A percentile compares a stretch with the other conserved stretches of the same genome.
Conservation (phyloP, 140 eudicot genomes). For the Stevia rebaudiana region DNA sequence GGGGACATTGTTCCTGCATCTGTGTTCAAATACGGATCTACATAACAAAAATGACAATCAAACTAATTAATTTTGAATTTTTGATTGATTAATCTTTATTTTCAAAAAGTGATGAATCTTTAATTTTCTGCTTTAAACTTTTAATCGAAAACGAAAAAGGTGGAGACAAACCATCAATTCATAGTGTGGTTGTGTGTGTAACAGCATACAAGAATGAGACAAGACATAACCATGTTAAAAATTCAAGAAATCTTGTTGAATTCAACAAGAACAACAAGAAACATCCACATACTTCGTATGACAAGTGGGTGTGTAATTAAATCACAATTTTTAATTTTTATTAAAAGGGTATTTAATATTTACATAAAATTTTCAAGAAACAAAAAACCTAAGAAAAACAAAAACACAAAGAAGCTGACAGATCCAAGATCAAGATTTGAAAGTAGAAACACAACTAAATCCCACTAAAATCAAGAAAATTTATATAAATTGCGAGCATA, state of each 20-base stretch:
- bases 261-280: slow-evolving; percentile 27
- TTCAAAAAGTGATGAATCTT: slow-evolving; percentile 7
- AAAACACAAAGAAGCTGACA: not conserved
- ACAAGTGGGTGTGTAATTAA: slow-evolving; percentile 6
- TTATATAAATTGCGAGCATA: not conserved
- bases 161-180: slow-evolving; percentile 1
- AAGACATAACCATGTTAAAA: slow-evolving; percentile 8
- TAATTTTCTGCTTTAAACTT: not conserved
- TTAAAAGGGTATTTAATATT: not conserved
- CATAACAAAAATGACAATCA: slow-evolving; percentile 12
- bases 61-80: not conserved
- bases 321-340: not conserved
- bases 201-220: slow-evolving; percentile 20
- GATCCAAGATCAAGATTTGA: slow-evolving; percentile 22
- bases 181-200: slow-evolving; percentile 11
- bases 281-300: slow-evolving; percentile 1
- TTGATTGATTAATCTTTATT: not conserved
- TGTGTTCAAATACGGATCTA: slow-evolving; percentile 96
- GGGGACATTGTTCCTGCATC: slow-evolving; percentile 99
- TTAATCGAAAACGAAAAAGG: slow-evolving; percentile 10
- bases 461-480: not conserved
- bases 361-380: not conserved
- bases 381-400: not conserved
- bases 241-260: slow-evolving; percentile 6
- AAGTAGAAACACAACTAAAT: not conserved